Conservation (phyloP, 2,329 filamentous ascomycete species). For the Venturia aucupariae region DNA sequence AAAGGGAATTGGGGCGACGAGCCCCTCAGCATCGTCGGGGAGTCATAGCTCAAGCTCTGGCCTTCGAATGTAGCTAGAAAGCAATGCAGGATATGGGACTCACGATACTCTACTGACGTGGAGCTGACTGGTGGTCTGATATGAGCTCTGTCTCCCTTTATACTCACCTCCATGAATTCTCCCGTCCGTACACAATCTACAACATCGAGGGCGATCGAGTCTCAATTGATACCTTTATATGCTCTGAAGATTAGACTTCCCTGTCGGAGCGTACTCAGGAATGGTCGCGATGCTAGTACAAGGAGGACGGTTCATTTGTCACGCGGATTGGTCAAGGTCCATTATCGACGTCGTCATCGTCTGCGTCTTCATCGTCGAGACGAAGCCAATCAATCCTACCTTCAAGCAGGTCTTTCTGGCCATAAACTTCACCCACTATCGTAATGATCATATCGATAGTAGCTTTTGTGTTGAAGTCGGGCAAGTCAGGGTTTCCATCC, state of each 20-base stretch:
- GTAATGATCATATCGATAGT: constrained; percentile 89
- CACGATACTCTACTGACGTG: neutral
- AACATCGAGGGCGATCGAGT: neutral
- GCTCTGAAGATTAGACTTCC: neutral
- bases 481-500: constrained; percentile 18
- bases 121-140: neutral
- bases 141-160: neutral
- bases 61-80: neutral
- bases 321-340: neutral
- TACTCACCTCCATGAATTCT: neutral
- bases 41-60: neutral
- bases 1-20: neutral
- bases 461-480: constrained; percentile 31
- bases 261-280: neutral
- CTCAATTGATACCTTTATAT: neutral
- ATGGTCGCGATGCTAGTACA: neutral
- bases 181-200: neutral
- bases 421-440: constrained; percentile 78
- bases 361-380: neutral
- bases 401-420: constrained; percentile 69
- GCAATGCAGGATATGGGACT: neutral
- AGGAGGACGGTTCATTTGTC: neutral
- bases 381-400: constrained; percentile 3
- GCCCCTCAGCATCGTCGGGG: neutral
- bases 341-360: neutral